Evolutionary conservation across 495 filamentous ascomycete genomes (phyloP), one percentile per base, ranked within the genome.

Genomic region (Talaromyces adpressus): DNA sequence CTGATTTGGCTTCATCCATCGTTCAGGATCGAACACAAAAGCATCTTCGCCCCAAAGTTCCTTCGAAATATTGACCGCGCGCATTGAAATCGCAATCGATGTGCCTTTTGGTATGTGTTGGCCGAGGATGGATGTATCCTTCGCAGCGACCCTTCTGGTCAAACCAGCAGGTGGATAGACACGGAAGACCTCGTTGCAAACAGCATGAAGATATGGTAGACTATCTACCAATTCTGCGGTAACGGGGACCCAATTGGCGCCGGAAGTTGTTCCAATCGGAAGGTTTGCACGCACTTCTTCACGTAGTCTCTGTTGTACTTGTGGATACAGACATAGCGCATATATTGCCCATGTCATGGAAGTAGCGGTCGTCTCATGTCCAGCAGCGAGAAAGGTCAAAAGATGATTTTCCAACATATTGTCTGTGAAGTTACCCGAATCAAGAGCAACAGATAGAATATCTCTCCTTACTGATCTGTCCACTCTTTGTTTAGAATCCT

Each of bases 31-130:
- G 77, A 95, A 97, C 30, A 86, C 80, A 56, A 89, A 84, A 6
- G 91, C 91, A 64, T 96, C 91, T 0, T 75, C 65, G 22, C 93
- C 93, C 93, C 93, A 97, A 53, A 94, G 86, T 60, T 85, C 84
- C 57, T 76, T 81, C 58, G 81, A 81, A 70, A 89, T 89, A 71
- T 97, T 93, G 59, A 92, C 82, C 25, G 87, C 77, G 60, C 76
- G 75, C 1, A 83, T 78, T 14, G 74, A 62, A 34, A 87, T 67
- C 45, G 82, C 67, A 14, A 89, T 65, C 3, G 69, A 69, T 0
- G 84, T 88, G 22, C 75, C 81, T 62, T 82, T 82, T 32, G 85
- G 85, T 32, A 89, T 77, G n/a, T 65, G 75, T 6, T 81, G 73
- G 14, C 74, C 79, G 30, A 73, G 66, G 57, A 97, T 82, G 0